Evolutionary conservation across 495 filamentous ascomycete species (phyloP).

Genomic region (Cercophora samala): DNA sequence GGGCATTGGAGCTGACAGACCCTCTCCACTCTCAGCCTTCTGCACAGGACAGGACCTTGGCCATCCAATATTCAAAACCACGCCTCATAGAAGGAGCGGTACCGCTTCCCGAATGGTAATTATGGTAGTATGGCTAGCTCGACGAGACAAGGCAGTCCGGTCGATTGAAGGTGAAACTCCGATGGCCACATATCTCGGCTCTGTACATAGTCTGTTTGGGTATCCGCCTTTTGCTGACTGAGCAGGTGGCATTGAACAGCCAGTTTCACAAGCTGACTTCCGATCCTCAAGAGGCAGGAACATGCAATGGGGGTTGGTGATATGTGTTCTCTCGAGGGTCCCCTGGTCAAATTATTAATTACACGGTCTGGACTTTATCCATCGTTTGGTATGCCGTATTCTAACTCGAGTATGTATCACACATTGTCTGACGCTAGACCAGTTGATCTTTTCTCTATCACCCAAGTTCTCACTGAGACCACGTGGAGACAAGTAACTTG

Average conservation of each 20-base stretch:
- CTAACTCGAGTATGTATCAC: not conserved
- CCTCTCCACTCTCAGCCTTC: not conserved
- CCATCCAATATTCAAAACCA: not conserved
- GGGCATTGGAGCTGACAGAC: not conserved
- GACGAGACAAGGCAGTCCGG: not conserved
- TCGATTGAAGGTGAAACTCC: not conserved
- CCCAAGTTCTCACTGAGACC: not conserved
- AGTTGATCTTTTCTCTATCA: not conserved
- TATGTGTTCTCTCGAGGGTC: not conserved
- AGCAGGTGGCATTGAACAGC: not conserved
- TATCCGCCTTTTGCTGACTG: not conserved
- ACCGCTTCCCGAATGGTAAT: not conserved
- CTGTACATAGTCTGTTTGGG: not conserved
- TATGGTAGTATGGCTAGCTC: not conserved
- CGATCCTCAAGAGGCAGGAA: not conserved
- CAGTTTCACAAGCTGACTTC: not conserved
- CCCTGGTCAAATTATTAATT: not conserved
- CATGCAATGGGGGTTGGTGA: not conserved
- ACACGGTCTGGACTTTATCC: not conserved
- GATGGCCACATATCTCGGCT: not conserved
- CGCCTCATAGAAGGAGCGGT: not conserved
- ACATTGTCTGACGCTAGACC: not conserved
- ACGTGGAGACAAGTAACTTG: constrained; percentile 4
- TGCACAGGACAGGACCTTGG: not conserved
- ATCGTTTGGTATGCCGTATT: not conserved